Percentiles rank a stretch among this genome's conserved stretches.
These are phyloP conservation scores for Toxoplasma gondii DNA, from an alignment of 169 alveolate genomes.

Conservation along the genomic window DNA sequence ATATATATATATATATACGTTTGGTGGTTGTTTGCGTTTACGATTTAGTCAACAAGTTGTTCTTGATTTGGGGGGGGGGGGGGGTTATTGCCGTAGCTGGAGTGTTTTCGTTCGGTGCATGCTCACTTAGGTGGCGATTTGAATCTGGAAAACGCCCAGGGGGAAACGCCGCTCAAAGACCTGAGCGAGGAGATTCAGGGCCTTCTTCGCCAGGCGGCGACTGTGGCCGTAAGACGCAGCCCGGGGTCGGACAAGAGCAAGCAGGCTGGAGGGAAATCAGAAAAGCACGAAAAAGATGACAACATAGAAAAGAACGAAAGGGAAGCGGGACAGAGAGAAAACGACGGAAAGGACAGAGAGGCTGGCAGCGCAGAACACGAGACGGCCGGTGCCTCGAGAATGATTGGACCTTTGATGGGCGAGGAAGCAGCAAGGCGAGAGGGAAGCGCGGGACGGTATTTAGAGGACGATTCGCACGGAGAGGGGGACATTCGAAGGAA, in stretches of 20 bases:
- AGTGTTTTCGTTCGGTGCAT: no score
- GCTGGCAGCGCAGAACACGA: neutral
- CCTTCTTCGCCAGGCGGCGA: slow-evolving; percentile 26
- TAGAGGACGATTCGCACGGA: neutral
- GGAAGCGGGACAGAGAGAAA: neutral
- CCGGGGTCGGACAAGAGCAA: neutral
- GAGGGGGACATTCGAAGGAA: neutral
- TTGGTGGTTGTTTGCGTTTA: neutral
- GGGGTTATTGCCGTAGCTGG: no score
- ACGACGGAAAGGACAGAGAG: neutral
- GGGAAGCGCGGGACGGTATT: neutral
- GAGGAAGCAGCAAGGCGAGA: neutral
- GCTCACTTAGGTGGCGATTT: slow-evolving; percentile 10
- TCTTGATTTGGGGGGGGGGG: no score
- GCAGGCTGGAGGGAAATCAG: neutral
- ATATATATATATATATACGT: neutral
- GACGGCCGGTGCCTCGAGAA: neutral
- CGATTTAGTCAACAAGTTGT: neutral
- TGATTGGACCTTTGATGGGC: neutral
- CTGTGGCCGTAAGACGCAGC: neutral
- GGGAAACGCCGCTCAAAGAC: neutral
- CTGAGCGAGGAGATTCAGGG: neutral
- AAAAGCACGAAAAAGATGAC: neutral
- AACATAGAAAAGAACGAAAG: neutral
- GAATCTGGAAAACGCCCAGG: slow-evolving; percentile 24